Base-by-base conservation (phyloP, 306 rosid species). In the Gastrolobium bilobum region DNA sequence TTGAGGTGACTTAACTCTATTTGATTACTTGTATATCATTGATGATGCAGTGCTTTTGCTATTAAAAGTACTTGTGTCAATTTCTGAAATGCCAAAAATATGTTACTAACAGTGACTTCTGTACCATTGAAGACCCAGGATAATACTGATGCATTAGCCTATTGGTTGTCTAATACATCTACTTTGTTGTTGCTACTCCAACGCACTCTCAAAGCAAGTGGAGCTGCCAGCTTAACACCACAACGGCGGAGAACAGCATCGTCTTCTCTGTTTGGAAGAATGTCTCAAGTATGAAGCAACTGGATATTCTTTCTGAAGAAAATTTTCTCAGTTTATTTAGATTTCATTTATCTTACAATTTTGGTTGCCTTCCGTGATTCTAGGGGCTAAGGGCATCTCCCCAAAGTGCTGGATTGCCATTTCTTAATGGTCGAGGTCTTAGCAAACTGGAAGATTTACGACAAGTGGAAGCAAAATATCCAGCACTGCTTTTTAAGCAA, bases 191-290 rank as follows among this genome's bases (percentile, higher is more conserved):
- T 93, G 85, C 90, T 96, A 67, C 99, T 96, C 78, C 99, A 96
- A 90, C 99, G 96, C 77, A 96, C 99, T 6, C 99, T 96, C 58
- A 96, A 96, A 86, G 99, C 98, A 79, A 96, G 88, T 81, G 99
- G 99, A 69, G 99, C 99, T 40, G 99, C 99, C 75, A 93, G 96
- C 96, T 84, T 96, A 91, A 96, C 99, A 66, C 99, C 99, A 60
- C 99, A 93, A 57, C 92, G 99, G 76, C 92, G 99, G 77, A 90
- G 99, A 84, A 86, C 97, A 64, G 43, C 97, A 53, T 89, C 99
- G 40, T 88, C 99, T 59, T 89, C 99, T 80, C 88, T 96, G 72
- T 96, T 96, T 80, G 99, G 99, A 85, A 96, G 98, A 89, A 93
- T 96, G 98, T 96, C 99, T 79, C 99, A 96, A 79, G 99, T 93